phyloP scores from a whole-genome alignment of 768 basidiomycete species.

The Hebeloma cylindrosporum region DNA sequence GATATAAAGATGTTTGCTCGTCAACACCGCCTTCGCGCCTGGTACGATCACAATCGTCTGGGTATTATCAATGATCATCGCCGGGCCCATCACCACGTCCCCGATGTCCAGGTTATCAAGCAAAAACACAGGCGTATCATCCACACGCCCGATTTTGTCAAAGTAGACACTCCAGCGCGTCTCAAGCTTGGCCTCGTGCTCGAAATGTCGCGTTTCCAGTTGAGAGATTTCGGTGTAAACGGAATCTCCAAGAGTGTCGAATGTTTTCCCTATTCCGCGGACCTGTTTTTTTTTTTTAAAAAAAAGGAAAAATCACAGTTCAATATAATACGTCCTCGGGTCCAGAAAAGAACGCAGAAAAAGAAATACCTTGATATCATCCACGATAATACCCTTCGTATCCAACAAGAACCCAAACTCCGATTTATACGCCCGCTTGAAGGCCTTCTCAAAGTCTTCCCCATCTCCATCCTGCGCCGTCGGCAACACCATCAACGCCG shows the following conservation, averaged over 20 bases:
- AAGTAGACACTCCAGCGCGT: conserved; percentile 75
- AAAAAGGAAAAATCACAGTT: neutral
- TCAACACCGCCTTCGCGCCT: conserved; percentile 61
- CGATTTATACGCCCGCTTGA: conserved; percentile 75
- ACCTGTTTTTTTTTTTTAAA: conserved; percentile 51
- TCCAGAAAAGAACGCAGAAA: neutral
- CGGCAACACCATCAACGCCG: conserved; percentile 84
- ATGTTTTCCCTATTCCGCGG: conserved; percentile 89
- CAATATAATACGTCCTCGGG: too few species aligned
- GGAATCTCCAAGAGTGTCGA: conserved; percentile 75
- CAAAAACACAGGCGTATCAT: conserved; percentile 78
- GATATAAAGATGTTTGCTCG: conserved; percentile 68
- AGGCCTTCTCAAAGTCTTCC: conserved; percentile 73
- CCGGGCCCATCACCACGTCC: conserved; percentile 77
- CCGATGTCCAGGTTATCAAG: conserved; percentile 67
- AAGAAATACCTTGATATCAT: conserved; percentile 76
- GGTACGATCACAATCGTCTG: conserved; percentile 93
- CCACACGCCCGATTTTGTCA: conserved; percentile 71
- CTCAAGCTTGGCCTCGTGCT: conserved; percentile 45
- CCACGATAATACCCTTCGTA: conserved; percentile 79
- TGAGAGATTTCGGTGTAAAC: conserved; percentile 72
- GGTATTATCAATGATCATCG: conserved; percentile 93
- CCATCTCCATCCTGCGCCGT: conserved; percentile 45
- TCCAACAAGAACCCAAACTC: conserved; percentile 94
- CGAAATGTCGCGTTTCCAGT: conserved; percentile 43